A percentile compares a stretch with the other conserved stretches of the same genome.
phyloP scores from a whole-genome alignment of 1,284 basidiomycete species.

The Porogramme epimiltina region DNA sequence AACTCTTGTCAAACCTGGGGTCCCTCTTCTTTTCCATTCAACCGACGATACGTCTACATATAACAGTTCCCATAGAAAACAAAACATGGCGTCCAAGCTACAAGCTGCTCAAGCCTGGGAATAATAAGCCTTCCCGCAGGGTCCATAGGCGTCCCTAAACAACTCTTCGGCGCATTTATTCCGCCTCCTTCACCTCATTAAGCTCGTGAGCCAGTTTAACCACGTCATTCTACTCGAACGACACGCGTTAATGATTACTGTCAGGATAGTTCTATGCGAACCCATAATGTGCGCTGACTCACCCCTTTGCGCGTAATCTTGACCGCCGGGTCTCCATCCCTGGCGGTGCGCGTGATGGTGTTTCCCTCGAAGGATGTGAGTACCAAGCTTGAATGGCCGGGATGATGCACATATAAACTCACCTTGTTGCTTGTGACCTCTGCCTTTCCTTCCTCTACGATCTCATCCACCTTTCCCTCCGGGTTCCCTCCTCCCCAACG shows the following conservation, averaged over 20 bases:
- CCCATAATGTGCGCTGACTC: conserved; percentile 12
- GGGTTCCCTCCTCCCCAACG: conserved; percentile 34
- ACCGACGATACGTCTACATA: no score
- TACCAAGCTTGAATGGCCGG: no score
- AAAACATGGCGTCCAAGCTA: no score
- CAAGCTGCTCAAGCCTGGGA: no score
- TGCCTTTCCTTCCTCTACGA: conserved; percentile 38
- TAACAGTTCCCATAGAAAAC: no score
- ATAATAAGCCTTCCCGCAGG: no score
- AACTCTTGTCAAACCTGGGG: no score
- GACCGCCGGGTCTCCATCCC: conserved; percentile 42
- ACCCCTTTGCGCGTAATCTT: conserved; percentile 41
- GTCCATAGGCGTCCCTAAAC: no score
- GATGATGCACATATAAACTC: not conserved
- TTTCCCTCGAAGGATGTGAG: conserved; percentile 37
- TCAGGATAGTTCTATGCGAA: not conserved
- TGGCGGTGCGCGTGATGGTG: conserved; percentile 37
- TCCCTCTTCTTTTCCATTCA: no score
- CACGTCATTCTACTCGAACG: conserved; percentile 39
- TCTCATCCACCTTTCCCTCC: conserved; percentile 31
- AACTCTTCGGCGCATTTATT: no score
- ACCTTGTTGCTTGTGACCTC: conserved; percentile 43
- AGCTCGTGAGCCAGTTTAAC: conserved; percentile 45
- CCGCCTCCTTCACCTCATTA: conserved; percentile 35
- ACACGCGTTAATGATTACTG: not conserved